Base-by-base conservation (phyloP, 371 early-diverging fungal genomes). In the Funneliformis caledonium region DNA sequence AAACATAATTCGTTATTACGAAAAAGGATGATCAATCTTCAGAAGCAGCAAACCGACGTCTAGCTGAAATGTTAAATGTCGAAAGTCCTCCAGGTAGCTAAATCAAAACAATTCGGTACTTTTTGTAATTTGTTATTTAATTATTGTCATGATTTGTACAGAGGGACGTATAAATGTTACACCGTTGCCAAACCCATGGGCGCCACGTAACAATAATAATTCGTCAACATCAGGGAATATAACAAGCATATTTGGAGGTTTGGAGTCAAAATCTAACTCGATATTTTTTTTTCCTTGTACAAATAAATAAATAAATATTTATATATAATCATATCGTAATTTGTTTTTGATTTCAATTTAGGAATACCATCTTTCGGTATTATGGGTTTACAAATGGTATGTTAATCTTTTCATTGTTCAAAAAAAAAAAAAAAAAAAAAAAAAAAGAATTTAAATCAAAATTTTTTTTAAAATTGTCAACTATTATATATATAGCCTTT, bases 161-260 rank as follows among this genome's bases (percentile, higher is more conserved):
- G 90, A 89, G 70, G 89, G 91, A 78, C 84, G 86, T 52, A 84
- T 94, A 69, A 96, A 96, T 82, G 93, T 89, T 50, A 87, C 91
- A 70, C 92, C 96, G n/a, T 88, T 96, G 59, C 95, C 96, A 5
- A 96, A 96, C 82, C 96, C 96, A 2, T 96, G 96, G 96, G 92
- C 91, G 61, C 85, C 85, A 22, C 86, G 78, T 45, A 78, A 67
- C 56, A 64, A 68, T 22, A 72, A 3, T 45, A 61, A 19, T 42
- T 43, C 43, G 19, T 14, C 70, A 43, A 2, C 43, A 43, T 45
- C 70, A 65, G 3, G 26, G 9, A 76, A 61, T 47, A 19, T 43
- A 19, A 62, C 45, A 31, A 76, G 61, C 22, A 43, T 61, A 10
- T 76, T 76, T 62, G 76, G 76, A 14, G 60, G 76, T 76, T 61